Evolutionary conservation across 345 rosid genomes (phyloP).

Genomic region (Gossypioides kirkii): DNA sequence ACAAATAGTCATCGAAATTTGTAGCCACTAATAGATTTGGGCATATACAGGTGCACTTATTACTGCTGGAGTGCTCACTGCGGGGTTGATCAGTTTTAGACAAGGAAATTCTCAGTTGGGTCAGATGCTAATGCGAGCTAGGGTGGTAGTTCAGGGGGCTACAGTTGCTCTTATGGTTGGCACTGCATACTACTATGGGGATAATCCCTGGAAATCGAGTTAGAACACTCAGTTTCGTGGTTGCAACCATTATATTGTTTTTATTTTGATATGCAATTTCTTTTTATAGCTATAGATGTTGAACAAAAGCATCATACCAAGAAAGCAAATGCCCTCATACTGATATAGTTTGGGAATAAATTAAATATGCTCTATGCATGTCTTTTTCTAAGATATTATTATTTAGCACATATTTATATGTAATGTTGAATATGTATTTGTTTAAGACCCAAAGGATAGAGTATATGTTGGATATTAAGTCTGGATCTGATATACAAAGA

Average conservation of each 20-base stretch:
- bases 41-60: conserved; percentile 63
- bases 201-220: conserved; percentile 65
- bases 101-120: conserved; percentile 69
- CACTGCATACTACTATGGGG: conserved; percentile 86
- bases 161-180: conserved; percentile 84
- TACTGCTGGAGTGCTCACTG: conserved; percentile 97
- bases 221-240: conserved; percentile 2
- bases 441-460: too few relatives aligned
- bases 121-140: conserved; percentile 74
- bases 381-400: neutral
- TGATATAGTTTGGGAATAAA: neutral
- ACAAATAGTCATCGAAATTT: neutral
- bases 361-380: neutral
- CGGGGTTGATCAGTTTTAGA: conserved; percentile 85
- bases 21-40: neutral
- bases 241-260: neutral
- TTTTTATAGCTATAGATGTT: neutral
- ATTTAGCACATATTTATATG: too few relatives aligned
- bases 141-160: conserved; percentile 83
- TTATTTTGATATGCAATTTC: neutral
- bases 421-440: too few relatives aligned
- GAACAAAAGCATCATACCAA: neutral
- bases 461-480: too few relatives aligned
- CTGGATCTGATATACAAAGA: too few relatives aligned
- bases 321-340: neutral